Conservation (phyloP, 164 flowering plant species). For the Aristolochia contorta region DNA sequence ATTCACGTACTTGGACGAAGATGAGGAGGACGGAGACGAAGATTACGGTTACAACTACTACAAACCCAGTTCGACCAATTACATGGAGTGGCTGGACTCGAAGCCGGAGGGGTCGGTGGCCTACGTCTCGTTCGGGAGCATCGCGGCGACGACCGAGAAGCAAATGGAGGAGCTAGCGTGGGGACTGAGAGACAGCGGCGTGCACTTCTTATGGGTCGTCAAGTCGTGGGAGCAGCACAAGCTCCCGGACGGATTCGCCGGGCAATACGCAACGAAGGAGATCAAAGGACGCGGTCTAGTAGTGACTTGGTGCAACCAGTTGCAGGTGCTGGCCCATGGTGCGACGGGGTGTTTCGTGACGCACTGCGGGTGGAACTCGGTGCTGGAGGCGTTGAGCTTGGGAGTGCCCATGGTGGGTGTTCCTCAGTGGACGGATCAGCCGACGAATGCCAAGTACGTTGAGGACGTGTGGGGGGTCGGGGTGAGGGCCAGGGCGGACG, state of each 20-base stretch:
- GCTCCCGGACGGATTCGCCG: slow-evolving; percentile 14
- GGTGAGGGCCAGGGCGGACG: slow-evolving; percentile 13
- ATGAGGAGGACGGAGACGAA: slow-evolving; percentile 12
- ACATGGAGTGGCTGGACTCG: slow-evolving; percentile 21
- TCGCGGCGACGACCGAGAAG: slow-evolving; percentile 5
- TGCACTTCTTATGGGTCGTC: slow-evolving; percentile 28
- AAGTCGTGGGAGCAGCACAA: slow-evolving; percentile 16
- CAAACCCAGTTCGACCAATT: slow-evolving; percentile 6
- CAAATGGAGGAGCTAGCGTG: slow-evolving; percentile 27
- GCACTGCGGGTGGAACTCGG: slow-evolving; percentile 59
- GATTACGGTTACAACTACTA: slow-evolving; percentile 20
- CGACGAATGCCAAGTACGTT: slow-evolving; percentile 36
- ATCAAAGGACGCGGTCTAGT: slow-evolving; percentile 30
- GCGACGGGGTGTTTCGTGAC: slow-evolving; percentile 31
- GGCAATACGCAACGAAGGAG: slow-evolving; percentile 4
- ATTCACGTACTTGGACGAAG: slow-evolving; percentile 19
- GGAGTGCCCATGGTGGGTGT: slow-evolving; percentile 49
- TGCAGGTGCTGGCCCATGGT: slow-evolving; percentile 12
- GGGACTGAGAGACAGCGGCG: slow-evolving; percentile 8
- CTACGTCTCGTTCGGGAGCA: slow-evolving; percentile 31
- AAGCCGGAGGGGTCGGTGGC: slow-evolving; percentile 17
- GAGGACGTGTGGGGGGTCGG: slow-evolving; percentile 42
- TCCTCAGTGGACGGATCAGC: slow-evolving; percentile 49
- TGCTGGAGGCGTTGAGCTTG: slow-evolving; percentile 30
- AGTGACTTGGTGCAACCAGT: slow-evolving; percentile 13